phyloP scores from a whole-genome alignment of 768 basidiomycete species.

The Suillus cothurnatus region DNA sequence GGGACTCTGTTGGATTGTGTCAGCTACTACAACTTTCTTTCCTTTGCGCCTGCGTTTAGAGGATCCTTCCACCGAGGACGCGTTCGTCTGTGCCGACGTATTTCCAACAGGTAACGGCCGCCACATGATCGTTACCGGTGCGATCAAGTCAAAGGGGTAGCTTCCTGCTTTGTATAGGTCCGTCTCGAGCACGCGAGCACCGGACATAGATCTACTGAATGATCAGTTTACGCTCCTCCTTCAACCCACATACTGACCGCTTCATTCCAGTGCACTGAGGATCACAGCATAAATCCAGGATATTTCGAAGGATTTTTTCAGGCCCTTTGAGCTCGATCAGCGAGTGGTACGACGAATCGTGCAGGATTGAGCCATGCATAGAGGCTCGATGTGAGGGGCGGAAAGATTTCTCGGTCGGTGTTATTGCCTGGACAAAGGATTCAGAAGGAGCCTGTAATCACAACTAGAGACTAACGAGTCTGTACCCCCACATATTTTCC shows the following conservation, averaged over 20 bases:
- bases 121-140: slow-evolving; percentile 79
- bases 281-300: slow-evolving; percentile 63
- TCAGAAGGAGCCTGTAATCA: neutral
- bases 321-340: slow-evolving; percentile 74
- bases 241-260: slow-evolving; percentile 43
- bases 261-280: slow-evolving; percentile 65
- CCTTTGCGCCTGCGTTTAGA: slow-evolving; percentile 23
- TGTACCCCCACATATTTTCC: slow-evolving; percentile 90
- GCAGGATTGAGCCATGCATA: slow-evolving; percentile 80
- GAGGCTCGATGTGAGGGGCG: slow-evolving; percentile 91
- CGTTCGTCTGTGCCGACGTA: neutral
- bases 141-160: slow-evolving; percentile 74
- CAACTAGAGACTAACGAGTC: slow-evolving; percentile 57
- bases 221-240: neutral
- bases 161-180: slow-evolving; percentile 60
- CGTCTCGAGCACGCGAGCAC: slow-evolving; percentile 67
- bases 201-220: slow-evolving; percentile 57
- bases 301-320: slow-evolving; percentile 50
- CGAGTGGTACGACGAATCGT: slow-evolving; percentile 87
- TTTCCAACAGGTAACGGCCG: slow-evolving; percentile 35
- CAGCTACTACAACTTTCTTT: slow-evolving; percentile 20
- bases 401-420: slow-evolving; percentile 90
- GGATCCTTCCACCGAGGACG: slow-evolving; percentile 11
- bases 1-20: slow-evolving; percentile 13
- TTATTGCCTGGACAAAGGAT: slow-evolving; percentile 56